Base-by-base conservation (phyloP, 805 yeast genomes). In the Saccharomycopsis sp. region DNA sequence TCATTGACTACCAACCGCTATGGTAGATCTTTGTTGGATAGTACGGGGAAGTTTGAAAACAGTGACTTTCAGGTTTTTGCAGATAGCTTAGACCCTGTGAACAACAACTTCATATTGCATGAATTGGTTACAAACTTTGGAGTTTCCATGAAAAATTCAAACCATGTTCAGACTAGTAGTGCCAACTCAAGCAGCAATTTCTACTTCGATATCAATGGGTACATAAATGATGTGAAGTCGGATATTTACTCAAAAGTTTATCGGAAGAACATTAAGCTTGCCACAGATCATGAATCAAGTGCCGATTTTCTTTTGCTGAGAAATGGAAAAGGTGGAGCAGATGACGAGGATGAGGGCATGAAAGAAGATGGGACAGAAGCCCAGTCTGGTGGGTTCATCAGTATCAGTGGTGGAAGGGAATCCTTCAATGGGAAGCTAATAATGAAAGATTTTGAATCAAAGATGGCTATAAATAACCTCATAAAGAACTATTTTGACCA, bases 401-500 rank as follows among this genome's bases (percentile, higher is more conserved):
- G n/a, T n/a, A n/a, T n/a, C n/a, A n/a, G n/a, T n/a, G n/a, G n/a
- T 35, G 40, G 18, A 19, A 26, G 46, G 18, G 13, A 3, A 9
- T 7, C 5, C 16, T 33, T 38, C 9, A 21, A 31, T 10, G 34
- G 21, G 3, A 23, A 18, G 18, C 27, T 42, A 4, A 30, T 34
- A 15, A 31, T 41, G 36, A 41, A 41, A 26, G 45, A 41, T 26
- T 22, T 39, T 13, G 43, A 43, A 27, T 30, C 29, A 7, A 45
- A 45, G 18, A 9, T 30, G 8, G 35, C 34, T 4, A 38, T 42
- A 10, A 45, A 41, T 27, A 50, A 57, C 17, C 56, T 69, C 30
- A 62, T 70, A 3, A 48, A 62, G n/a, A 58, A 66, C 10, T 78
- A 77, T 53, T 66, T 80, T 29, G 63, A 67, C n/a, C 74, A 76